Base-by-base conservation (phyloP, 176 grass and related monocot species). In the Elymus sibiricus region DNA sequence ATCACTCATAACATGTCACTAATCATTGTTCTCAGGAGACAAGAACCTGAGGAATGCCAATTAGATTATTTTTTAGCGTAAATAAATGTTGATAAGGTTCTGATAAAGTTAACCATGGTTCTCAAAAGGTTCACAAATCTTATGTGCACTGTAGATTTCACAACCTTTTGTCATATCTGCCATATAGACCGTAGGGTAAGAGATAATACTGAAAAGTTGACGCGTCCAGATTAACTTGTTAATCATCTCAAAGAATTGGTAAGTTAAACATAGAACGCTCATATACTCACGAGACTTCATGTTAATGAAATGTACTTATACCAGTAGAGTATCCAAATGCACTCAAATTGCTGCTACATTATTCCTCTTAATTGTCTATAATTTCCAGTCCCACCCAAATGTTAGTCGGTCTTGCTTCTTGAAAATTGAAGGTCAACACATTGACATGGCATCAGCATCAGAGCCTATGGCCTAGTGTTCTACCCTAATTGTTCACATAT, bases 1-100 rank as follows among this genome's bases (percentile, higher is more conserved):
- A 56, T 77, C 37, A 65, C 24, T 77, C 31, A 44, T 77, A 76
- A 76, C 24, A 44, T 82, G 43, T 67, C 69, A 74, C 4, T 40
- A 82, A 51, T 49, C 69, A 87, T 82, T 47, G 79, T 82, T 56
- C 32, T 32, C 3, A 82, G 3, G 62, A 5, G 24, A 13, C 61
- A 82, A 70, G 56, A 6, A 11, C 26, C 25, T 46, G 28, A 83
- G 11, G 26, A 58, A 58, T 75, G 42, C 17, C 72, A 47, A 47
- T 5, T 51, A 5, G 9, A 31, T 75, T 28, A 49, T 51, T 16
- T 3, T 51, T 16, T 3, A 11, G 47, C 28, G 72, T 75, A 75
- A 74, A 84, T 75, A 75, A 74, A 84, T 79, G 64, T 63, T 5
- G 24, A 79, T 40, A 84, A 73, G 32, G 62, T 84, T 82, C 64